These are phyloP conservation scores for Fusarium foetens DNA, from an alignment of 2,329 filamentous ascomycete genomes.

Conservation along the genomic window DNA sequence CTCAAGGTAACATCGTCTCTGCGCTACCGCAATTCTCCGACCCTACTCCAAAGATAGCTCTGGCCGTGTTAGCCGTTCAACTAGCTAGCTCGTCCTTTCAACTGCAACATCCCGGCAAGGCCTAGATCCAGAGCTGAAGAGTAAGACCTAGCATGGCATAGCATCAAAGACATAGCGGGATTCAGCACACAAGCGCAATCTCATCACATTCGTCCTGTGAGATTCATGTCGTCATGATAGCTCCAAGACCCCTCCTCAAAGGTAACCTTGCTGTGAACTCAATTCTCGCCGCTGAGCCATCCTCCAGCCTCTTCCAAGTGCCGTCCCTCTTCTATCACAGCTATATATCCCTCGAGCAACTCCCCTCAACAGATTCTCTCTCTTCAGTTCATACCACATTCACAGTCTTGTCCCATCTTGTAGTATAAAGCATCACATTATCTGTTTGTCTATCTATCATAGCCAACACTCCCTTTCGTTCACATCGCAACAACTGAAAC, in stretches of 20 bases:
- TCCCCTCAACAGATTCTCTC: not conserved
- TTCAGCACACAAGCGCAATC: not conserved
- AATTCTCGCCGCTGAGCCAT: conserved; percentile 13
- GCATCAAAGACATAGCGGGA: not conserved
- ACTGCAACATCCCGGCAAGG: conserved; percentile 1
- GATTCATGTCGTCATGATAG: conserved; percentile 28
- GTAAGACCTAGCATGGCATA: conserved; percentile 12
- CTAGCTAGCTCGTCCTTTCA: not conserved
- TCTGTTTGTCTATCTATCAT: not conserved
- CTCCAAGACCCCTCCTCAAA: not conserved
- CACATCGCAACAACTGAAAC: not conserved
- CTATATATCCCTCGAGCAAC: conserved; percentile 5
- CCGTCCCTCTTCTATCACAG: not conserved
- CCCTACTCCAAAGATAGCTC: conserved; percentile 11
- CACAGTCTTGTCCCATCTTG: not conserved
- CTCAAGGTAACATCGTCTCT: conserved; percentile 10
- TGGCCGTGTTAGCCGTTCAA: conserved; percentile 26
- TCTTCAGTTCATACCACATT: not conserved
- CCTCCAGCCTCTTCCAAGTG: conserved; percentile 1
- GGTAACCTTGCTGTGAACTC: conserved; percentile 19
- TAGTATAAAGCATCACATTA: not conserved
- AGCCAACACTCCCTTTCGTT: not conserved
- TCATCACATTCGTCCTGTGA: conserved; percentile 2
- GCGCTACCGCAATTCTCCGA: conserved; percentile 14
- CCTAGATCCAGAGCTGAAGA: not conserved